Base-by-base conservation (phyloP, 768 basidiomycete genomes). In the Pulveroboletus sp. region DNA sequence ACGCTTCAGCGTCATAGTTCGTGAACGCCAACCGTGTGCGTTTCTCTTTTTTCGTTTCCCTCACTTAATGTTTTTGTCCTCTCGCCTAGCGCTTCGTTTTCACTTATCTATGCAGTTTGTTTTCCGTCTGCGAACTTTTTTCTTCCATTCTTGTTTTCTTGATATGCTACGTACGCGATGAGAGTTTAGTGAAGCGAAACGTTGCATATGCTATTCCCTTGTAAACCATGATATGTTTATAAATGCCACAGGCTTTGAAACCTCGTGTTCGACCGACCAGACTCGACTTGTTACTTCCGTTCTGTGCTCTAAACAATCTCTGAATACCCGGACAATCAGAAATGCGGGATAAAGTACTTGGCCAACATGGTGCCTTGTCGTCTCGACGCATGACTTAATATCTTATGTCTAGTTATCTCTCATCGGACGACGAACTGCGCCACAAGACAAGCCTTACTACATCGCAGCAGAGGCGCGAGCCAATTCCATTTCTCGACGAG, bases 151-250 rank as follows among this genome's bases (percentile, higher is more conserved):
- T 5, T 6, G 20, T 34, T 19, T 35, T 43, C 27, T 40, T 50
- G 48, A 45, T 59, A 64, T 49, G 56, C 60, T 61, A 53, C 36
- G n/a, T 48, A 48, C 26, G 43, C 34, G 39, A 36, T 32, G 44
- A 45, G 30, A 41, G 23, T 42, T 47, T 36, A 31, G 44, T 34
- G 30, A 29, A 51, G 43, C 24, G 24, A 29, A 51, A 45, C 24
- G 24, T 38, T 42, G 50, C 41, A 35, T 42, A 51, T 64, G 62
- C 47, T 53, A 32, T 55, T 14, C 16, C 43, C 32, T 39, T 63
- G 62, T 63, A 63, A 43, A 44, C n/a, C n/a, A 54, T 32, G 59
- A 10, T 43, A 51, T 56, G 47, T 50, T 36, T 34, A 59, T 59
- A 50, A 55, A 64, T 52, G 27, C 43, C 37, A 49, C 14, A 56